Conservation (phyloP, 2,329 filamentous ascomycete species). For the Colletotrichum somersetense region DNA sequence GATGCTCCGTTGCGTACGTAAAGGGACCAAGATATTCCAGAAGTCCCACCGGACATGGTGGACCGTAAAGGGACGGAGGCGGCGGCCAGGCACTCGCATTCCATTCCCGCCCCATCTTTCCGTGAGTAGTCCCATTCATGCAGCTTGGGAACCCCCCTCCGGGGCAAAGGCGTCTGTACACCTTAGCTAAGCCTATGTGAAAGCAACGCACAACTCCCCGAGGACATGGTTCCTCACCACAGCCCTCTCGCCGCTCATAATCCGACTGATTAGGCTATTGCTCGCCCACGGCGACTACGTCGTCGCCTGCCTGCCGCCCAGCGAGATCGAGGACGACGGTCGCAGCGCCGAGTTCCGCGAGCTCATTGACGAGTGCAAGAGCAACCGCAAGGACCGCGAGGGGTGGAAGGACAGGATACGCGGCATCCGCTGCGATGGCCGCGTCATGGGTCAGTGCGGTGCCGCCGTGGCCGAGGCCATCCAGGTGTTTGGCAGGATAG, state of each 20-base stretch:
- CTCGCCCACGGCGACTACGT: constrained; percentile 94
- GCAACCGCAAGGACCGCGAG: constrained; percentile 72
- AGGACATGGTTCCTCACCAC: constrained; percentile 95
- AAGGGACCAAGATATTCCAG: constrained; percentile 22
- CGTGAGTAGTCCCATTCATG: constrained; percentile 57
- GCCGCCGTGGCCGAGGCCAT: constrained; percentile 90
- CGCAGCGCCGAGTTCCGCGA: constrained; percentile 84
- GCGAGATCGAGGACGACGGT: constrained; percentile 81
- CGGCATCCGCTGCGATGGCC: constrained; percentile 73
- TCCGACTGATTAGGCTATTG: constrained; percentile 83
- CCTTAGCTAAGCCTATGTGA: constrained; percentile 39
- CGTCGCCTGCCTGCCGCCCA: constrained; percentile 83
- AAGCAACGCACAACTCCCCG: constrained; percentile 78
- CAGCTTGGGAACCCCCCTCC: constrained; percentile 34
- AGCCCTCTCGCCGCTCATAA: constrained; percentile 85
- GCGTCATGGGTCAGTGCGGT: constrained; percentile 78
- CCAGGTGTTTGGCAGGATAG: constrained; percentile 84
- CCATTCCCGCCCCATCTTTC: constrained; percentile 64
- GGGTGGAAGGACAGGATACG: constrained; percentile 85
- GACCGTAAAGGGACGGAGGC: constrained; percentile 41
- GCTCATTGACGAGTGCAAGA: constrained; percentile 79
- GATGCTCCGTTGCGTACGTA: constrained; percentile 3
- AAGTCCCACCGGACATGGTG: constrained; percentile 32
- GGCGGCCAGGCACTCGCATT: constrained; percentile 43
- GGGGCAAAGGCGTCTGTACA: neutral